Percentiles rank a stretch among this genome's conserved stretches.
Conservation (phyloP, 352 stramenopile genomes). For the Pythium sukuiense region DNA sequence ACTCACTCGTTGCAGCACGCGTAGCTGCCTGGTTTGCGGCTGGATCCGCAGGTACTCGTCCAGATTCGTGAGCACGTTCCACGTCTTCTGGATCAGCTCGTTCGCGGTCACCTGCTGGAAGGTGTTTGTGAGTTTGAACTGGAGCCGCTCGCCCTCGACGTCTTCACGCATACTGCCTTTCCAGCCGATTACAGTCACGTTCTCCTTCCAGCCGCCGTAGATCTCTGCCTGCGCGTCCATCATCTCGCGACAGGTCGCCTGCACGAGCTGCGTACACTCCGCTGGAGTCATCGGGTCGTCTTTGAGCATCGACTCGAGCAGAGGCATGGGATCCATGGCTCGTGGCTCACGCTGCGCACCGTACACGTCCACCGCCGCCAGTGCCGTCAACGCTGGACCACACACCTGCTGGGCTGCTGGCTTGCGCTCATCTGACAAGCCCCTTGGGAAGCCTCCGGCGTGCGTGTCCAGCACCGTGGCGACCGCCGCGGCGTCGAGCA, state of each 20-base stretch:
- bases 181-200: conserved; percentile 60
- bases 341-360: too few relatives aligned
- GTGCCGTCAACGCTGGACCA: too few relatives aligned
- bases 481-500: neutral
- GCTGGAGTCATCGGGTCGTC: conserved; percentile 34
- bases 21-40: conserved; percentile 46
- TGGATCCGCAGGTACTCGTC: conserved; percentile 61
- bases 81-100: conserved; percentile 72
- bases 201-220: conserved; percentile 28
- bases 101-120: conserved; percentile 44
- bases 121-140: conserved; percentile 63
- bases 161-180: conserved; percentile 44
- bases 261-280: conserved; percentile 47
- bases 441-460: too few relatives aligned
- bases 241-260: conserved; percentile 61
- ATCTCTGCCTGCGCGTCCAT: conserved; percentile 38
- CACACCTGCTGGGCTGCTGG: too few relatives aligned
- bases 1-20: conserved; percentile 57
- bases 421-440: too few relatives aligned
- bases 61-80: conserved; percentile 54
- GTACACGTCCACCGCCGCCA: too few relatives aligned
- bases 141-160: conserved; percentile 30
- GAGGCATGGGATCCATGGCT: conserved; percentile 26
- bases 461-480: neutral
- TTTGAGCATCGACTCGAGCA: conserved; percentile 60